phyloP scores from a whole-genome alignment of 2,329 filamentous ascomycete species.

The Aspergillus tamarii region DNA sequence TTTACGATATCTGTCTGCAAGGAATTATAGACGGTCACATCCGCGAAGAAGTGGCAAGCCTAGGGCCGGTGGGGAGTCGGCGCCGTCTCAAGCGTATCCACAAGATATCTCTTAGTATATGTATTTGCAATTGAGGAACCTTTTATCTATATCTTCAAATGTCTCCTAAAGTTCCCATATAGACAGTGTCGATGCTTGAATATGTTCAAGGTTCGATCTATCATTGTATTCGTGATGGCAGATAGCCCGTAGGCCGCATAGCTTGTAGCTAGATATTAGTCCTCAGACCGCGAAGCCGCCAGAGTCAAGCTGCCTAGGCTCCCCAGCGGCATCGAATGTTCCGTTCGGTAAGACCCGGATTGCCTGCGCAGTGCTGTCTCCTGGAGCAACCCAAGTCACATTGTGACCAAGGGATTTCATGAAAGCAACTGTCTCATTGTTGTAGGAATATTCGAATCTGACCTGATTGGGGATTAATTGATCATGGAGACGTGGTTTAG shows the following conservation, averaged over 20 bases:
- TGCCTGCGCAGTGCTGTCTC: constrained; percentile 71
- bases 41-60: background rate
- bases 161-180: background rate
- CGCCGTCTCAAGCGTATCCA: background rate
- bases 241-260: background rate
- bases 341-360: constrained; percentile 65
- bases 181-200: background rate
- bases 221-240: background rate
- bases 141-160: background rate
- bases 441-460: constrained; percentile 69
- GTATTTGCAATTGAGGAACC: background rate
- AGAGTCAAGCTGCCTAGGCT: constrained; percentile 73
- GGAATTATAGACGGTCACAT: background rate
- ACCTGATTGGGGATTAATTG: constrained; percentile 75
- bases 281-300: constrained; percentile 62
- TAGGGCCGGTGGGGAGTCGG: background rate
- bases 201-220: background rate
- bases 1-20: background rate
- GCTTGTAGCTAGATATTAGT: background rate
- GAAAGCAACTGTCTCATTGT: constrained; percentile 65
- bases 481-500: constrained; percentile 73
- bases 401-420: constrained; percentile 70
- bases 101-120: background rate
- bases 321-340: constrained; percentile 75
- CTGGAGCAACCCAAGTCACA: constrained; percentile 67